These are phyloP conservation scores for Aspergillus eucalypticola DNA, from an alignment of 2,329 filamentous ascomycete genomes.

Conservation along the genomic window DNA sequence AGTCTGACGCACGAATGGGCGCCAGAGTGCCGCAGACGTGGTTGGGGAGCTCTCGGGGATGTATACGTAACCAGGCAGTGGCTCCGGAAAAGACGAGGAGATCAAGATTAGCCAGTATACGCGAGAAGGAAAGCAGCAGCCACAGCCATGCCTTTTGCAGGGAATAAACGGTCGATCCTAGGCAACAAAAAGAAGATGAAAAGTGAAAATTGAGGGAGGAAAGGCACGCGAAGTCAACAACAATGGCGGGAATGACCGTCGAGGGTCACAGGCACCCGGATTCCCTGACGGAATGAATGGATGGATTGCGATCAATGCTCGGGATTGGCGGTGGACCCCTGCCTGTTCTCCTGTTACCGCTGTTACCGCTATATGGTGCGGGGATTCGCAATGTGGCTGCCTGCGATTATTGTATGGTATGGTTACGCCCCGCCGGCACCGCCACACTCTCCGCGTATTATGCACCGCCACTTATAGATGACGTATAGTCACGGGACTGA, in stretches of 20 bases:
- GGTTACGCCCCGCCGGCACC: background rate
- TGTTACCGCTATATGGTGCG: background rate
- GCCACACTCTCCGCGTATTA: background rate
- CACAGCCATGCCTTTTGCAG: background rate
- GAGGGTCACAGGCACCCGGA: slow-evolving; percentile 20
- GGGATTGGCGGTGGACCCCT: slow-evolving; percentile 6
- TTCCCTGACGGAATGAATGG: slow-evolving; percentile 9
- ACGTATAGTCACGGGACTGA: background rate
- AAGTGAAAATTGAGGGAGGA: background rate
- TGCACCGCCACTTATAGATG: slow-evolving; percentile 1
- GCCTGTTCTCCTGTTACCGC: background rate
- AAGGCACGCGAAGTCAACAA: background rate
- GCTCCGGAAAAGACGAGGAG: slow-evolving; percentile 5
- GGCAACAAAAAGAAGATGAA: background rate
- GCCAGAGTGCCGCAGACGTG: slow-evolving; percentile 9
- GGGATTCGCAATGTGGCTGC: slow-evolving; percentile 8
- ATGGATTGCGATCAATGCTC: background rate
- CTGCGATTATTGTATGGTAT: slow-evolving; percentile 8
- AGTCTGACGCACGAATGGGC: slow-evolving; percentile 10
- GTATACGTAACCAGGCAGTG: slow-evolving; percentile 20
- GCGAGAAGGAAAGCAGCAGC: background rate
- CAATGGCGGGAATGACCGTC: slow-evolving; percentile 1
- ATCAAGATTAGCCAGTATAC: background rate
- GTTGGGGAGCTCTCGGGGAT: slow-evolving; percentile 11
- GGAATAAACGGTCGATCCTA: background rate